Percentiles rank a stretch among this genome's conserved stretches.
Conservation (phyloP, 257 asterid species). For the Misopates orontium region DNA sequence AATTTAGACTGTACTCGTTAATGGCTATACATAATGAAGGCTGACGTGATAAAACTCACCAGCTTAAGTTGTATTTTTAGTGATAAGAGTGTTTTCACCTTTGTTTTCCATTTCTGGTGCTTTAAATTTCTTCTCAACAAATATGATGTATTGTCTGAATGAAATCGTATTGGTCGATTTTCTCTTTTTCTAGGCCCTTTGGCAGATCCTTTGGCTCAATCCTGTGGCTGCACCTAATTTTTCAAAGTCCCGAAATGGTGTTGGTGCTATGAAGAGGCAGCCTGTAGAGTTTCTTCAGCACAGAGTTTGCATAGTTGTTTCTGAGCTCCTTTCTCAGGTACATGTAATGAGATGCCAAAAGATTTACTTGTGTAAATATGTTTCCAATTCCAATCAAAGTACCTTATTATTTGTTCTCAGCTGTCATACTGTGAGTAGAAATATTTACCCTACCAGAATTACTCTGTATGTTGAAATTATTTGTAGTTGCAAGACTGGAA, state of each 20-base stretch:
- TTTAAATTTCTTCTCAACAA: slow-evolving; percentile 16
- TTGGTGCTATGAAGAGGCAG: slow-evolving; percentile 61
- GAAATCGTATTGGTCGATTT: slow-evolving; percentile 23
- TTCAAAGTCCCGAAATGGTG: slow-evolving; percentile 43
- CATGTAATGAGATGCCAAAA: slow-evolving; percentile 27
- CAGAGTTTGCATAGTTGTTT: slow-evolving; percentile 78
- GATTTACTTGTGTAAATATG: slow-evolving; percentile 12
- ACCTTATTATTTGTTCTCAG: slow-evolving; percentile 19
- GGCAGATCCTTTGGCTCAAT: slow-evolving; percentile 96
- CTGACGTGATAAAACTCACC: neutral
- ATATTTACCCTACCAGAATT: slow-evolving; percentile 18
- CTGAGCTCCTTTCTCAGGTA: slow-evolving; percentile 98
- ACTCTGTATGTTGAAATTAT: slow-evolving; percentile 29
- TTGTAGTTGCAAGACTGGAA: slow-evolving; percentile 97
- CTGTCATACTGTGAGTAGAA: slow-evolving; percentile 11
- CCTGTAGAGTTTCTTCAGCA: slow-evolving; percentile 86
- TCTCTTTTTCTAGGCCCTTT: slow-evolving; percentile 62
- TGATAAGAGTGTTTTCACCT: neutral
- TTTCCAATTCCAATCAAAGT: slow-evolving; percentile 21
- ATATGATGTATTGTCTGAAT: neutral
- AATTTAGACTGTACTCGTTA: neutral
- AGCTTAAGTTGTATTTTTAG: neutral
- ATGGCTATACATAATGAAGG: slow-evolving; percentile 10
- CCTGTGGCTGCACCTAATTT: slow-evolving; percentile 59
- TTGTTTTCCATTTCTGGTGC: slow-evolving; percentile 12